phyloP scores from a whole-genome alignment of 208 protist species.

The Entamoeba histolytica region DNA sequence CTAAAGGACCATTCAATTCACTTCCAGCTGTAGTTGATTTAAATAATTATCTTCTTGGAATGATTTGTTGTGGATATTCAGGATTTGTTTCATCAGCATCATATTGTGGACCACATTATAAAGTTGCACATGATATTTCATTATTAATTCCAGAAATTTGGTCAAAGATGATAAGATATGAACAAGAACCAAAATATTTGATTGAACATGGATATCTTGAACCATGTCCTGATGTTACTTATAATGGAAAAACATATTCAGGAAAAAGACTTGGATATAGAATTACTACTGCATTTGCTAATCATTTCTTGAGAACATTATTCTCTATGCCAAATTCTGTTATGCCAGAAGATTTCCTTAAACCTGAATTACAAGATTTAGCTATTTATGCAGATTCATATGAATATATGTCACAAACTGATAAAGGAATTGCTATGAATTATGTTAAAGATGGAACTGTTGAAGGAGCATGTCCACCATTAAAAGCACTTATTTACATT shows the following conservation, averaged over 20 bases:
- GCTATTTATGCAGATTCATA: conserved; percentile 18
- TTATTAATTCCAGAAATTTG: conserved; percentile 35
- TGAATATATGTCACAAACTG: conserved; percentile 15
- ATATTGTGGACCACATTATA: conserved; percentile 7
- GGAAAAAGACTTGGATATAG: conserved; percentile 31
- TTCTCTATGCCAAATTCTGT: conserved; percentile 28
- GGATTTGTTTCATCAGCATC: conserved; percentile 15
- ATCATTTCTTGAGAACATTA: conserved; percentile 27
- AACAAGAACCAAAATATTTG: conserved; percentile 9
- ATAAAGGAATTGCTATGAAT: background rate
- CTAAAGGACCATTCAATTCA: conserved; percentile 39
- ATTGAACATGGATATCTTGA: conserved; percentile 20
- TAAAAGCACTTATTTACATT: conserved; percentile 30
- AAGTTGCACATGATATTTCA: conserved; percentile 33
- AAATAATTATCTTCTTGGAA: conserved; percentile 12
- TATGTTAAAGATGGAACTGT: conserved; percentile 29
- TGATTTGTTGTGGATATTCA: background rate
- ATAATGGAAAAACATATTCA: conserved; percentile 20
- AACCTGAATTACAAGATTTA: conserved; percentile 24
- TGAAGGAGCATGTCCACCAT: conserved; percentile 22
- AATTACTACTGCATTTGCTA: conserved; percentile 29
- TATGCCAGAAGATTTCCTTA: conserved; percentile 26
- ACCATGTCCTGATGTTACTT: conserved; percentile 30
- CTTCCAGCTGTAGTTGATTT: conserved; percentile 18
- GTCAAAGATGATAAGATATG: conserved; percentile 23